phyloP scores from a whole-genome alignment of 192 early-diverging fungal genomes.

The Coemansia javaensis region DNA sequence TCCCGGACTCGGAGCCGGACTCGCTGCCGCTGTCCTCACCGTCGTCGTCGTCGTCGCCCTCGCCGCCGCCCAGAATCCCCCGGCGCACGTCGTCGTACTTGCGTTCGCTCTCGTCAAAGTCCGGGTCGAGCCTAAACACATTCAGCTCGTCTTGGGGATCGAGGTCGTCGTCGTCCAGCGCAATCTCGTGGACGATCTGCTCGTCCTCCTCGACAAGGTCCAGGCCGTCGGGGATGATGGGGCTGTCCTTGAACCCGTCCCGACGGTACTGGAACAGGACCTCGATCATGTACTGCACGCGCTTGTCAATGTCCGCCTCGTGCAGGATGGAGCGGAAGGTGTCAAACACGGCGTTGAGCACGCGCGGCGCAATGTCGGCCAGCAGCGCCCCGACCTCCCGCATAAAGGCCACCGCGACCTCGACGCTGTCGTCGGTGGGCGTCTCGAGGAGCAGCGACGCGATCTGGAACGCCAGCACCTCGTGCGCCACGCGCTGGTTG shows the following conservation, averaged over 20 bases:
- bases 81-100: conserved; percentile 75
- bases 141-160: conserved; percentile 75
- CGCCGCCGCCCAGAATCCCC: conserved; percentile 80
- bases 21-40: conserved; percentile 33
- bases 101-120: conserved; percentile 77
- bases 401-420: conserved; percentile 92
- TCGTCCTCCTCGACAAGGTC: conserved; percentile 95
- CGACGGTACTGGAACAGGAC: conserved; percentile 92
- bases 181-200: conserved; percentile 84
- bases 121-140: conserved; percentile 76
- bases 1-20: conserved; percentile 26
- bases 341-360: conserved; percentile 83
- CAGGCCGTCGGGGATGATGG: conserved; percentile 66
- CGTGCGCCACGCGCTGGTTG: conserved; percentile 84
- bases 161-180: conserved; percentile 80
- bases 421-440: conserved; percentile 92
- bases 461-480: conserved; percentile 84
- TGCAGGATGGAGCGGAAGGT: conserved; percentile 88
- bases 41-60: conserved; percentile 35
- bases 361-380: conserved; percentile 67
- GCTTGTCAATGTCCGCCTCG: conserved; percentile 90
- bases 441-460: conserved; percentile 76
- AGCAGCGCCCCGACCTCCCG: conserved; percentile 82
- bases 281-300: conserved; percentile 96
- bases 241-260: conserved; percentile 90